Evolutionary conservation across 1,284 basidiomycete genomes (phyloP), one percentile per base, ranked within the genome.

Genomic region (Ganoderma lucidum): DNA sequence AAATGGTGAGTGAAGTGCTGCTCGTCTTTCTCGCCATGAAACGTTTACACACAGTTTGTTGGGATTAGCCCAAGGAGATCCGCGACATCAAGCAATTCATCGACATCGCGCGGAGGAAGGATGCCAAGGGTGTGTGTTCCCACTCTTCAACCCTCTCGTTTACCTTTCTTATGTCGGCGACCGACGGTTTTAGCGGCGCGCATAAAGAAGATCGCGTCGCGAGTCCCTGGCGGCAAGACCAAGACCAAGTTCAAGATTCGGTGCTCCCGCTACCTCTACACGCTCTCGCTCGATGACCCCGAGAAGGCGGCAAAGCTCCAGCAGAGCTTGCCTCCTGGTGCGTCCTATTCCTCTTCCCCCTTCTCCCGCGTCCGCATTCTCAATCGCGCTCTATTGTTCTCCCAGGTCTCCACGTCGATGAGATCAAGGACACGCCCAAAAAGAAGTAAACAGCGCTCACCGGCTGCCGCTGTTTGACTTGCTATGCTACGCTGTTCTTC

Each of bases 201-300:
- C 83, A 97, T 98, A 90, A 98, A 98, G 88, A 97, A 96, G 88
- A 93, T 93, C 72, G 86, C 89, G 71, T 87, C 92, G 56, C 88
- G 86, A 82, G 86, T 85, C 68, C 82, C 88, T 70, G 89, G 88
- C 71, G 91, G 88, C 80, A 95, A 94, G 86, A 87, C 88, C 74
- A 89, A 93, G 84, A 97, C 95, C 83, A 99, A 99, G 87, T 99
- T 99, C 92, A 99, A 99, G 90, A 91, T 99, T 81, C 92, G 97
- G 83, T 98, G 97, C 88, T 94, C 95, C 73, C 90, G 94, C 80
- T 98, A 97, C 87, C 93, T 99, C 75, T 99, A 99, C 93, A 99
- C 98, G 41, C 91, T 99, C 76, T 91, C 93, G 74, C 86, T 99
- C 80, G 93, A 97, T 81, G 98, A 99, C 86, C 90, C 94, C 79